These are phyloP conservation scores for Metschnikowia lochheadii DNA, from an alignment of 805 yeast genomes.

Conservation along the genomic window DNA sequence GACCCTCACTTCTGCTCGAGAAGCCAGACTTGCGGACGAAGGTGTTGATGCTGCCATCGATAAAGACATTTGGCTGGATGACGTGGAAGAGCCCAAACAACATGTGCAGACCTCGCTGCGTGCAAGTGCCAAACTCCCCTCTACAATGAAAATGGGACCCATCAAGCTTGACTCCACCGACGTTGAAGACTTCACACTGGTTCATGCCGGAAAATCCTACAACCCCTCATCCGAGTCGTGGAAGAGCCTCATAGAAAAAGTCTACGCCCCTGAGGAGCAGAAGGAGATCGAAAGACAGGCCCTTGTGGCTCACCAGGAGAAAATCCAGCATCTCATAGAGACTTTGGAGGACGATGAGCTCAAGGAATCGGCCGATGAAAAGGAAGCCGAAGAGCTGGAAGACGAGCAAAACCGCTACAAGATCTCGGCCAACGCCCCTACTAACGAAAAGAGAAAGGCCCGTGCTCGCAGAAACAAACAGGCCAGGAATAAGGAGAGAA, in stretches of 20 bases:
- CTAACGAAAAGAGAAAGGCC: constrained; percentile 67
- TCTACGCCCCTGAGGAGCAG: constrained; percentile 60
- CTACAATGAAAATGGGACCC: constrained; percentile 51
- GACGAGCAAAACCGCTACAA: constrained; percentile 35
- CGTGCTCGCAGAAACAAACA: constrained; percentile 70
- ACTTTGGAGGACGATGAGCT: constrained; percentile 59
- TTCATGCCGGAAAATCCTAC: constrained; percentile 88
- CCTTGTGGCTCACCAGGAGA: constrained; percentile 58
- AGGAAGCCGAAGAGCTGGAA: constrained; percentile 31
- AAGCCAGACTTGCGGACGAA: constrained; percentile 56
- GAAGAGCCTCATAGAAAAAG: constrained; percentile 66
- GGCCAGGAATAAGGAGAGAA: constrained; percentile 56
- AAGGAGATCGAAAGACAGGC: constrained; percentile 61
- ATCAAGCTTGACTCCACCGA: constrained; percentile 45
- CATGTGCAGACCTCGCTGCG: constrained; percentile 18
- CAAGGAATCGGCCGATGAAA: constrained; percentile 24
- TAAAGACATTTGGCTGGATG: constrained; percentile 71
- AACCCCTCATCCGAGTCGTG: constrained; percentile 86
- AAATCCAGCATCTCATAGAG: constrained; percentile 62
- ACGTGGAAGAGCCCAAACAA: constrained; percentile 13
- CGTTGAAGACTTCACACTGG: constrained; percentile 21
- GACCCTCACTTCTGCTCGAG: constrained; percentile 47
- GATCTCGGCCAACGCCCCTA: constrained; percentile 72
- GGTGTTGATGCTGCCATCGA: constrained; percentile 50
- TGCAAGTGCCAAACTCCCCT: constrained; percentile 48